Base-by-base conservation (phyloP, 1,284 basidiomycete species). In the Termitomyces sp. region DNA sequence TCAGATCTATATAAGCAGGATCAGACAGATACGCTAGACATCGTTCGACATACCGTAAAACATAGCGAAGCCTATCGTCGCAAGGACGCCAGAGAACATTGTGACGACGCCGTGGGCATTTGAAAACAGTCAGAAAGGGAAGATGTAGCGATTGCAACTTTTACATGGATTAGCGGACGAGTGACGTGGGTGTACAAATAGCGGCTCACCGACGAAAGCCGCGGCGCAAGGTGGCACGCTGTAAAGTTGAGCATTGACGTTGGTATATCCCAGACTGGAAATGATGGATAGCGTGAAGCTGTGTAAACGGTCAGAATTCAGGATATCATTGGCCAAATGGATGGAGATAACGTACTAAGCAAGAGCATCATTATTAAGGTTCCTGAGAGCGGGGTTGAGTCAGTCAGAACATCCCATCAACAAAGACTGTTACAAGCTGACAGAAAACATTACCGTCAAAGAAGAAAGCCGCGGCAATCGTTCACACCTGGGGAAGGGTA, bases 51-150 rank as follows among this genome's bases (percentile, higher is more conserved):
- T 35, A 46, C 45, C 45, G 14, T 46, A 46, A 19, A 72, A 76
- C 62, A 76, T 66, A 40, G 62, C 58, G 55, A 73, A 77, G 1
- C 75, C 75, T 6, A 68, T 60, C 7, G 65, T 45, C 33, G 59
- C 60, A 19, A 73, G 49, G 4, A 72, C 14, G 6, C 66, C 64
- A 44, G 64, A 62, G 53, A 72, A 64, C 30, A 70, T 65, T 1
- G 63, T 54, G 37, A 69, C 62, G 9, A 60, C 48, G 3, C 73
- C 75, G 34, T 76, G 75, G 48, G 64, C 68, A 21, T 61, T 63
- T n/a, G n/a, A 51, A 72, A 74, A 21, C 63, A 62, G 52, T 78
- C 74, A 3, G 73, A 72, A 8, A 74, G 54, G 42, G 66, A 35
- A 1, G 45, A 46, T 35, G 34, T 33, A 13, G 35, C 14, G n/a